Percentiles rank a stretch among this genome's conserved stretches.
Conservation (phyloP, 495 filamentous ascomycete species). For the Penicilliopsis zonata region DNA sequence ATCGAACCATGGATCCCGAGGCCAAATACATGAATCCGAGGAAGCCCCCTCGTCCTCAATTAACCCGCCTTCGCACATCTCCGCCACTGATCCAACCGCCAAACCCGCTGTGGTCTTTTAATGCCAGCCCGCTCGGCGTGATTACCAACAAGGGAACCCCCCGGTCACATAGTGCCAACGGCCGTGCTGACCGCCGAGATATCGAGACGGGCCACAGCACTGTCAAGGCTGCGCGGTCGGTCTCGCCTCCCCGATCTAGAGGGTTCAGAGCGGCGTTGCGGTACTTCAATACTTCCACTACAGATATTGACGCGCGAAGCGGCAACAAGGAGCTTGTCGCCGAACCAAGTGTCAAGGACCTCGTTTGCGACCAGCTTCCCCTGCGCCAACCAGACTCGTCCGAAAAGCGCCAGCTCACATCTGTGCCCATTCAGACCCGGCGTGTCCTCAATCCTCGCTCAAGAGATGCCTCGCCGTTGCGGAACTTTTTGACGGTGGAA, state of each 20-base stretch:
- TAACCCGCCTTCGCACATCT: constrained; percentile 43
- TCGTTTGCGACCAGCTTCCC: background rate
- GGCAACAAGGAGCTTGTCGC: constrained; percentile 1
- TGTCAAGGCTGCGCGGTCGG: constrained; percentile 20
- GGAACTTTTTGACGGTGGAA: constrained; percentile 16
- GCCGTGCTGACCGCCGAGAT: constrained; percentile 5
- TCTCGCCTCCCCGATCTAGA: constrained; percentile 26
- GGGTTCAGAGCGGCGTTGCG: constrained; percentile 25
- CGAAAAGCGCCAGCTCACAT: constrained; percentile 2
- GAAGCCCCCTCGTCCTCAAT: constrained; percentile 41
- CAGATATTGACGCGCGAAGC: constrained; percentile 7
- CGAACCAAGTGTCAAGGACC: background rate
- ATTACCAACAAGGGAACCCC: constrained; percentile 20
- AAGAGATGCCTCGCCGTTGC: constrained; percentile 7
- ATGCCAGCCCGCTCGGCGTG: constrained; percentile 13
- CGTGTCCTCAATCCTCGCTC: constrained; percentile 17
- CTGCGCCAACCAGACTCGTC: constrained; percentile 4
- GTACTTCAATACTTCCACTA: constrained; percentile 15
- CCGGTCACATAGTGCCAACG: constrained; percentile 23
- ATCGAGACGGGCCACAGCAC: constrained; percentile 3
- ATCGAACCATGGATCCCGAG: constrained; percentile 64
- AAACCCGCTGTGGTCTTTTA: constrained; percentile 13
- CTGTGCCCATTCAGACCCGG: constrained; percentile 23
- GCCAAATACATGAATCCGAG: constrained; percentile 64
- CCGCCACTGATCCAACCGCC: constrained; percentile 33